These are phyloP conservation scores for Geranium brycei DNA, from an alignment of 345 rosid species.

Conservation along the genomic window DNA sequence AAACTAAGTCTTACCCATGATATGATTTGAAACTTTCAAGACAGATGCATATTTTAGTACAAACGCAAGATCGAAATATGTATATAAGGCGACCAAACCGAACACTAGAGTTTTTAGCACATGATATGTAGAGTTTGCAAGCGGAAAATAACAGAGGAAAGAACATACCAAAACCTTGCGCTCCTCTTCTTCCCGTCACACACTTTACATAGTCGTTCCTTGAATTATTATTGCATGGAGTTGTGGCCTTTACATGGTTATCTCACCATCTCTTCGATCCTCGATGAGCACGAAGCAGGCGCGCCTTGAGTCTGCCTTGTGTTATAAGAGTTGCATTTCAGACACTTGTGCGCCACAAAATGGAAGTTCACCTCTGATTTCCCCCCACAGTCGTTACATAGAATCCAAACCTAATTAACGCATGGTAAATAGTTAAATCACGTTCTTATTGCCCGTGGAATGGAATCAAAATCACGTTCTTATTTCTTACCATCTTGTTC, in stretches of 20 bases:
- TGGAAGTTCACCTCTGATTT: conserved; percentile 32
- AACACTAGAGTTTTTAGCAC: too few species aligned
- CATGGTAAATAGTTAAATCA: not conserved
- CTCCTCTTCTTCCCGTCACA: not conserved
- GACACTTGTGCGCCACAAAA: conserved; percentile 33
- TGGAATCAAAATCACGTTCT: not conserved
- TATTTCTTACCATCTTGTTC: conserved; percentile 26
- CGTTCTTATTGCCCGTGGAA: not conserved
- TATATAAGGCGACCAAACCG: too few species aligned
- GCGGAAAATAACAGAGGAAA: too few species aligned
- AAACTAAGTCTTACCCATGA: too few species aligned
- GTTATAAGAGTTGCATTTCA: conserved; percentile 45
- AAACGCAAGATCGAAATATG: too few species aligned
- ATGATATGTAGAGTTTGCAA: too few species aligned
- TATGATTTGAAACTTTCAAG: too few species aligned
- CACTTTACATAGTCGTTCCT: too few species aligned
- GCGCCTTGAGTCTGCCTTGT: conserved; percentile 31
- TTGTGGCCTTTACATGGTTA: not conserved
- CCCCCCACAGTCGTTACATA: conserved; percentile 52
- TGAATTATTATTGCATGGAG: not conserved
- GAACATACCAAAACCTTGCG: not conserved
- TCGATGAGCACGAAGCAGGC: not conserved
- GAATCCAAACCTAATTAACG: conserved; percentile 43
- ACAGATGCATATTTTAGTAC: too few species aligned
- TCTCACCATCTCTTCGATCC: not conserved